Percentiles rank a stretch among this genome's conserved stretches.
Conservation (phyloP, 2,329 filamentous ascomycete genomes). For the Colletotrichum limetticola region DNA sequence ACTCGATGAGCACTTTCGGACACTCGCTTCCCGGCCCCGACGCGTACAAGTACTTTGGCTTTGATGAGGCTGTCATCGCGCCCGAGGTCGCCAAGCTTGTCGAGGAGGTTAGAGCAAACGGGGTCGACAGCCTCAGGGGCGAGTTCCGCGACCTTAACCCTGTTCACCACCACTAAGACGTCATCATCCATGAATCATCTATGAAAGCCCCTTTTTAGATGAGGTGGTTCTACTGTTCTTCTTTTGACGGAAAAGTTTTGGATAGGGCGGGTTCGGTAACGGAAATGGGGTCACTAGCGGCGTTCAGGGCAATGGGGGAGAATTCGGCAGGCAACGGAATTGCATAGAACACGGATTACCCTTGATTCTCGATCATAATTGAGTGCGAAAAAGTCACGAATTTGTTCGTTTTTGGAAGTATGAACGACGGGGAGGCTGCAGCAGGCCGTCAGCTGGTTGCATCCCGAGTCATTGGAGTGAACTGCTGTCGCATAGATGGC, state of each 20-base stretch:
- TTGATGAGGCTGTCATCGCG: slow-evolving; percentile 54
- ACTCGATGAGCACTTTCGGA: slow-evolving; percentile 64
- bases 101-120: slow-evolving; percentile 39
- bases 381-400: slow-evolving; percentile 1
- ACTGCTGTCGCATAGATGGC: not conserved
- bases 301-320: slow-evolving; percentile 12
- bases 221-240: not conserved
- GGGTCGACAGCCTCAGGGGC: slow-evolving; percentile 37
- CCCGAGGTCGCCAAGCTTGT: slow-evolving; percentile 46
- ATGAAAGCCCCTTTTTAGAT: too few species aligned
- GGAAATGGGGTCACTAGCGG: not conserved
- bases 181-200: not conserved
- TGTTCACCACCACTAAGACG: slow-evolving; percentile 25
- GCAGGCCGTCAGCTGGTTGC: not conserved
- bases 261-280: not conserved
- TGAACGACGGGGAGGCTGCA: not conserved
- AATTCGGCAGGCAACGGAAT: slow-evolving; percentile 11
- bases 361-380: slow-evolving; percentile 16
- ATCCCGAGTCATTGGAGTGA: slow-evolving; percentile 16
- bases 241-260: not conserved
- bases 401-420: not conserved
- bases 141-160: slow-evolving; percentile 41
- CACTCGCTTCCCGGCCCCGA: slow-evolving; percentile 64
- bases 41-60: slow-evolving; percentile 65
- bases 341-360: slow-evolving; percentile 29